Base-by-base conservation (phyloP, 1,284 basidiomycete species). In the Naganishia sp. region DNA sequence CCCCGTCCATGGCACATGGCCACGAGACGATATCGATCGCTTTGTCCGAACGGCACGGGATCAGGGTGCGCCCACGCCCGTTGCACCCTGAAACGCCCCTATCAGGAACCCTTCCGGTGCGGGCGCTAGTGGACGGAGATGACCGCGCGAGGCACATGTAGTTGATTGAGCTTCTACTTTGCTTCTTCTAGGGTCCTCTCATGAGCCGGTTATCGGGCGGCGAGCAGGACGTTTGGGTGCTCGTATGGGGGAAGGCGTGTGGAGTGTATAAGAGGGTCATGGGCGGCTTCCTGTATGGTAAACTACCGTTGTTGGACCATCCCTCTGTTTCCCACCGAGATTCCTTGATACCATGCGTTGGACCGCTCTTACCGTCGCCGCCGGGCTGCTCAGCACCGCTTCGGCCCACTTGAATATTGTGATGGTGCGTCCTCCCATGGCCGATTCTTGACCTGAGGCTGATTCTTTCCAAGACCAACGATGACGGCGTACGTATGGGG, bases 321-420 rank as follows among this genome's bases (percentile, higher is more conserved):
- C n/a, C n/a, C 23, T 9, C 9, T 16, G 21, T 5, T 52, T 18
- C 25, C 50, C 43, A 16, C 25, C 23, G 3, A 6, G 23, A 39
- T 6, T 43, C 21, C 42, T 18, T 33, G 11, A 7, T 31, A 52
- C 6, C n/a, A 61, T 64, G 52, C 61, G 61, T 55, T 46, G 10
- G 15, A 44, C 61, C 10, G 25, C 61, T 25, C 25, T 64, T 15
- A 31, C 54, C 21, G 61, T 48, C 44, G 61, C 61, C 16, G 50
- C 54, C 21, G 61, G n/a, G 6, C 18, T 55, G 31, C 18, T 49
- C 15, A n/a, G 31, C 9, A 43, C 44, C 43, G 61, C 61, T 31
- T 45, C 43, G 44, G 61, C 61, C 18, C 61, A 64, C 43, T 50
- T 64, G 21, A 64, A 64, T 28, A 64, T 64, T 49, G 61, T 64